Conservation (phyloP, 257 asterid genomes). For the Solanum pinnatisectum region DNA sequence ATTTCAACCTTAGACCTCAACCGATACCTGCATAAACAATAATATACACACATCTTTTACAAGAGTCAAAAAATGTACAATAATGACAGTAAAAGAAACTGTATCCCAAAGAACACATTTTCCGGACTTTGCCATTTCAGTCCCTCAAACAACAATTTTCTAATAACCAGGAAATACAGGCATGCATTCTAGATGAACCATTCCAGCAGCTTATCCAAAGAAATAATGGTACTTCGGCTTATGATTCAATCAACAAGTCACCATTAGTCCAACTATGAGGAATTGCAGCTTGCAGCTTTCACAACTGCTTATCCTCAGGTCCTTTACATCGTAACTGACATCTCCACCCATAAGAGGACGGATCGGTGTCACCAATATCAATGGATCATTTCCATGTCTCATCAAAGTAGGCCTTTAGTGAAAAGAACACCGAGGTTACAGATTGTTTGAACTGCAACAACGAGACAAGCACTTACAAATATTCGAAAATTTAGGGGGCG, state of each 20-base stretch:
- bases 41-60: not conserved
- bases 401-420: not conserved
- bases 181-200: not conserved
- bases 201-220: not conserved
- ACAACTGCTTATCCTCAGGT: not conserved
- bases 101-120: not conserved
- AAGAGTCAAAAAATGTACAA: not conserved
- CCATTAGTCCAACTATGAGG: not conserved
- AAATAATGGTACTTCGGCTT: not conserved
- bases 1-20: slow-evolving; percentile 87
- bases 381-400: not conserved
- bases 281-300: not conserved
- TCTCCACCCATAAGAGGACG: not conserved
- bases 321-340: not conserved
- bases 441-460: not conserved
- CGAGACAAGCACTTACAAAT: not conserved
- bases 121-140: not conserved
- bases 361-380: not conserved
- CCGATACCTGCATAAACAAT: slow-evolving; percentile 47
- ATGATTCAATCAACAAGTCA: not conserved
- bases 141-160: not conserved
- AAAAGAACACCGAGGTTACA: not conserved
- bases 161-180: not conserved
- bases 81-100: not conserved
- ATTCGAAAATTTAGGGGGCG: not conserved